Percentiles rank a stretch among this genome's conserved stretches.
phyloP scores from a whole-genome alignment of 306 rosid species.

The Purshia tridentata region DNA sequence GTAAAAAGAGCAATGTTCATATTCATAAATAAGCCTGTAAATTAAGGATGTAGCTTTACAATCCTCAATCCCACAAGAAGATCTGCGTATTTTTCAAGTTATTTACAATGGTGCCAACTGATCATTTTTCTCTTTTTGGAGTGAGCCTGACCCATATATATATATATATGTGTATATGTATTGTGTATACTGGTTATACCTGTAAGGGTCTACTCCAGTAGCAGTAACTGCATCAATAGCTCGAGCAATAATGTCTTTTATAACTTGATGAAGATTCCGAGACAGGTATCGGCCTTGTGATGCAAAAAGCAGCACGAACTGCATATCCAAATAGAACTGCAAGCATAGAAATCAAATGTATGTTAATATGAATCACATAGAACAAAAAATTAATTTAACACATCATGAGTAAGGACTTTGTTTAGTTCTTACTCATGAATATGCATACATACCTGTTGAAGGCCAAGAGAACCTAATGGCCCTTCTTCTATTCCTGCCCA shows the following conservation, averaged over 20 bases:
- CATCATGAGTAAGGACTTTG: neutral
- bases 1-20: neutral
- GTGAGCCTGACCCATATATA: too few species aligned
- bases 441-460: constrained; percentile 62
- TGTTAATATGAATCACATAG: neutral
- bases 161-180: neutral
- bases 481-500: constrained; percentile 84
- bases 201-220: constrained; percentile 82
- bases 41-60: too few species aligned
- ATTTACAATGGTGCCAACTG: too few species aligned
- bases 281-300: constrained; percentile 90
- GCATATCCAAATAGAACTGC: constrained; percentile 94
- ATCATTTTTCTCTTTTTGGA: too few species aligned
- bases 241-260: constrained; percentile 64
- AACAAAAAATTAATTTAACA: neutral
- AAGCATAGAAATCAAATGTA: neutral
- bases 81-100: too few species aligned
- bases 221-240: constrained; percentile 75
- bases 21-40: neutral
- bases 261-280: constrained; percentile 78
- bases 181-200: constrained; percentile 37
- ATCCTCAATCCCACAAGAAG: too few species aligned
- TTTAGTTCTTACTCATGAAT: neutral
- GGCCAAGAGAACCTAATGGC: constrained; percentile 81
- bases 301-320: constrained; percentile 84